phyloP scores from a whole-genome alignment of 2,329 filamentous ascomycete genomes.

The Neoascochyta sp. region DNA sequence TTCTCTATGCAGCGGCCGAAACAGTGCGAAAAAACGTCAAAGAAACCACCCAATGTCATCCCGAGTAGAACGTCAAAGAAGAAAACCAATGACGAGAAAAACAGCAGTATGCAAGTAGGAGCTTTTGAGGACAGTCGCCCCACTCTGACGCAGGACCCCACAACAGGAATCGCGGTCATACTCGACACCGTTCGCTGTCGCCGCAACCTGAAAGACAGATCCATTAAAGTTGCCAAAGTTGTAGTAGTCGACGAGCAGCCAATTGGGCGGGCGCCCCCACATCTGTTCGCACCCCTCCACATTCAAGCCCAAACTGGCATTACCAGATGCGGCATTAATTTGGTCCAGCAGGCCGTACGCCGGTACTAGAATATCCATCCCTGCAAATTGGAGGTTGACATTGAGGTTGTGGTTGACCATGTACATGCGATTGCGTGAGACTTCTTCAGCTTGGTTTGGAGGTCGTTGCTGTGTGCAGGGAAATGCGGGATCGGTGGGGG shows the following conservation, averaged over 20 bases:
- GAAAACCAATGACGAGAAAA: too few relatives aligned
- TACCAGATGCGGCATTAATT: conserved; percentile 29
- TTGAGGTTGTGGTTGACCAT: conserved; percentile 92
- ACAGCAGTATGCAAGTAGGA: too few relatives aligned
- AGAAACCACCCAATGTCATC: too few relatives aligned
- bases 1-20: too few relatives aligned
- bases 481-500: conserved; percentile 64
- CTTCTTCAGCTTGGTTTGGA: conserved; percentile 55
- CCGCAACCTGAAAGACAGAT: conserved; percentile 36
- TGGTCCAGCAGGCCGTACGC: conserved; percentile 26
- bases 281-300: conserved; percentile 24
- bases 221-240: conserved; percentile 34
- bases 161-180: conserved; percentile 24
- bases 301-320: conserved; percentile 25
- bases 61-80: too few relatives aligned
- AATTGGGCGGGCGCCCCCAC: conserved; percentile 36
- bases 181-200: conserved; percentile 50
- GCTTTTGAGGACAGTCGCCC: too few relatives aligned
- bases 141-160: conserved; percentile 10
- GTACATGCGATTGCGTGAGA: conserved; percentile 62
- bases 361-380: conserved; percentile 43
- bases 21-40: too few relatives aligned
- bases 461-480: conserved; percentile 78
- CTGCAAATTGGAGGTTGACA: conserved; percentile 42
- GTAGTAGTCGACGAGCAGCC: conserved; percentile 38